Percentiles rank a stretch among this genome's conserved stretches.
Conservation (phyloP, 192 early-diverging fungal genomes). For the Linderina pennispora region DNA sequence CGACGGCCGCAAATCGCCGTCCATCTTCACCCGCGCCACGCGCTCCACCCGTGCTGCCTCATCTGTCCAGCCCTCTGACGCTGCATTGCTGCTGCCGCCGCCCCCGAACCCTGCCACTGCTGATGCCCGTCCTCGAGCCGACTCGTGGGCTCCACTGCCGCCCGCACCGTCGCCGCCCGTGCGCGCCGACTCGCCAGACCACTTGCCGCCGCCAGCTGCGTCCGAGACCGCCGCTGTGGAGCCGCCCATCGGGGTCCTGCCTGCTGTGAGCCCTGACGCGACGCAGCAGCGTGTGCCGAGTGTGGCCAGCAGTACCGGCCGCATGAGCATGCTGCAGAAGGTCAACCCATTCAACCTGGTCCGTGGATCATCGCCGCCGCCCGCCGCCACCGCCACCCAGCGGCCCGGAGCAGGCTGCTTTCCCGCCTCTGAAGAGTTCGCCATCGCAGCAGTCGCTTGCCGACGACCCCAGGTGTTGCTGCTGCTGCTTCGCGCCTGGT, state of each 20-base stretch:
- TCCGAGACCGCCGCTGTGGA: no score
- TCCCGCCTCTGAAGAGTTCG: background rate
- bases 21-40: constrained; percentile 1
- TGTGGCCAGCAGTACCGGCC: background rate
- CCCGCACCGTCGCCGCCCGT: no score
- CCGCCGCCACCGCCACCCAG: no score
- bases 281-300: no score
- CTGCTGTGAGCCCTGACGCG: no score
- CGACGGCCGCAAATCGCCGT: background rate
- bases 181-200: no score
- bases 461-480: background rate
- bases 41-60: constrained; percentile 4
- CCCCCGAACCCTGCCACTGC: background rate
- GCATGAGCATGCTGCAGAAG: constrained; percentile 18
- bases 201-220: no score
- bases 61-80: background rate
- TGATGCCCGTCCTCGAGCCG: constrained; percentile 4
- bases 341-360: constrained; percentile 16
- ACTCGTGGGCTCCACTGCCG: constrained; percentile 12
- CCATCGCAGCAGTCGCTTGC: background rate
- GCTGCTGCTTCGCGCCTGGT: background rate
- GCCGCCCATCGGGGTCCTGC: no score
- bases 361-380: constrained; percentile 18
- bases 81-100: background rate
- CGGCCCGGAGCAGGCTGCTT: background rate